Evolutionary conservation across 805 yeast species (phyloP), one percentile per base, ranked within the genome.

Genomic region (Cephaloascus albidus): DNA sequence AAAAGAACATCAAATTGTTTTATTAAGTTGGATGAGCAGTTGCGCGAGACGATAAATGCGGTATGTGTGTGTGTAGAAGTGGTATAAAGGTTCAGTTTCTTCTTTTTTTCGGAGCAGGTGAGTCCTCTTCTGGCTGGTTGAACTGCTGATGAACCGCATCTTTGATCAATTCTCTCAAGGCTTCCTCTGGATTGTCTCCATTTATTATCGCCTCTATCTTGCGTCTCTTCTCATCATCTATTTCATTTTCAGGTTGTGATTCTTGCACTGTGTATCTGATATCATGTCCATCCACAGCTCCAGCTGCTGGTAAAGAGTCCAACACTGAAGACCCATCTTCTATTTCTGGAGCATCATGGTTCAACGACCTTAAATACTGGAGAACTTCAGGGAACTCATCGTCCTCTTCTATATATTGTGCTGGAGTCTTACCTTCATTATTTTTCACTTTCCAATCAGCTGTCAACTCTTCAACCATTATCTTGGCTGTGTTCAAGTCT

Each of bases 181-280:
- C 83, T 45, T 77, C 85, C 54, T 88, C 95, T 3, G 90, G 86
- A 51, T 86, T 81, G 3, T 81, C 94, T 40, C 94, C 79, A 45
- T 77, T 71, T 45, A 88, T 72, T 18, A 90, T 86, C 32, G 70
- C 74, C 51, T 83, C 85, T 18, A 90, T 63, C 52, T 73, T 67
- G 47, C 66, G 63, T 47, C 93, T 71, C 50, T 82, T 76, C 38
- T 71, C 81, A 26, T 68, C 67, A 38, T 66, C 65, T 16, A 72
- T 67, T 19, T 65, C 72, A 15, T 53, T 62, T 3, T 49, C 64
- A 1, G 53, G 54, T 14, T 50, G 54, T 5, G 65, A 74, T 31
- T 61, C 64, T 36, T 78, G 76, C 54, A 80, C 56, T 12, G 78
- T 68, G 51, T 75, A 77, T 42, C 82, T 73, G 40, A 83, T 62